These are phyloP conservation scores for Dendrothele bispora DNA, from an alignment of 768 basidiomycete genomes.

Conservation along the genomic window DNA sequence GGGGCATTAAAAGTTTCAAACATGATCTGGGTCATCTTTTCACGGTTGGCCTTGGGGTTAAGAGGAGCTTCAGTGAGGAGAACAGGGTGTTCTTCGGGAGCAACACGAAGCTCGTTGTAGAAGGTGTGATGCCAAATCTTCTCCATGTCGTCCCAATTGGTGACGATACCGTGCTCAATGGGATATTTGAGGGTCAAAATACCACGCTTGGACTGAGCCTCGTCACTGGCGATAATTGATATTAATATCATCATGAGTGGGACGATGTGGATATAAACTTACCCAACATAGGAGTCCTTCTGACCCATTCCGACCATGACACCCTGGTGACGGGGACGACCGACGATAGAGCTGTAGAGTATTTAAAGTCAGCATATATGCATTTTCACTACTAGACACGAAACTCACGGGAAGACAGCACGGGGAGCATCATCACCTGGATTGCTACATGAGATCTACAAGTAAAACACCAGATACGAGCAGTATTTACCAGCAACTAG, in stretches of 20 bases:
- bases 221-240: constrained; percentile 53
- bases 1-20: constrained; percentile 95
- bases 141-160: constrained; percentile 79
- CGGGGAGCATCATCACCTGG: constrained; percentile 67
- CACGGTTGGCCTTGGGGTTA: constrained; percentile 91
- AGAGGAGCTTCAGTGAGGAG: constrained; percentile 89
- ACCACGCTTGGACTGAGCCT: constrained; percentile 75
- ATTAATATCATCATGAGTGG: neutral
- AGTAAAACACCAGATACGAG: too few relatives aligned
- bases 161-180: constrained; percentile 71
- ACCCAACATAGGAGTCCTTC: constrained; percentile 79
- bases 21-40: constrained; percentile 97
- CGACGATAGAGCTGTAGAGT: constrained; percentile 56
- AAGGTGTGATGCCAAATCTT: constrained; percentile 78
- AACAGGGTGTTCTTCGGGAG: constrained; percentile 91
- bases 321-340: constrained; percentile 72
- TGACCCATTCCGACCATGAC: constrained; percentile 80
- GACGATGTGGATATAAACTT: constrained; percentile 14
- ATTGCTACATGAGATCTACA: constrained; percentile 17
- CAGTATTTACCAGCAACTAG: constrained; percentile 41
- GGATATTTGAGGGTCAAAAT: constrained; percentile 71
- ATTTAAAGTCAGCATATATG: neutral
- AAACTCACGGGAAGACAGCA: constrained; percentile 72
- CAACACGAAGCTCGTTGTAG: constrained; percentile 92
- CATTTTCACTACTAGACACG: neutral